Base-by-base conservation (phyloP, 345 rosid genomes). In the Lumnitzera racemosa region DNA sequence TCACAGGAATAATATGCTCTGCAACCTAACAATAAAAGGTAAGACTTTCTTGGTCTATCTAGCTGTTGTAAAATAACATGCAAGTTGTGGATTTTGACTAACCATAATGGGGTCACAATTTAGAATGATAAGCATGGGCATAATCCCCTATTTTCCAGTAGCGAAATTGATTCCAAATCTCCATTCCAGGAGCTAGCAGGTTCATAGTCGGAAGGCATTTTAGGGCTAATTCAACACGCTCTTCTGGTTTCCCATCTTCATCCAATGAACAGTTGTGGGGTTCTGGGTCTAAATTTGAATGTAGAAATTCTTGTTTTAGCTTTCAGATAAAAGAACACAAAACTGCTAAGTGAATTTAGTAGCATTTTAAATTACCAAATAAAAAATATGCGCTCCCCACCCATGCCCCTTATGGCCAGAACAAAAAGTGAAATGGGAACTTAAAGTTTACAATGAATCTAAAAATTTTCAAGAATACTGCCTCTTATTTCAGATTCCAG, bases 141-240 rank as follows among this genome's bases (percentile, higher is more conserved):
- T 76, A 90, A 74, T 90, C 97, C 31, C 96, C 92, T 70, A 90
- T 87, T 83, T 82, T 90, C 92, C 96, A 85, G 61, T 87, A 90
- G 55, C 83, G 78, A 51, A 87, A 90, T 14, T 74, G 36, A 56
- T 55, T n/a, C 49, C 3, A 62, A 54, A 57, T 74, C 78, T 13
- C 55, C 62, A 31, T 61, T 76, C 59, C 77, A 77, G 20, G 20
- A 20, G 60, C 47, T 77, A 62, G 87, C 69, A 57, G 87, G 81
- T 73, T 73, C 82, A 72, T 79, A 80, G 31, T 54, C 77, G 87
- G 87, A 75, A 90, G 92, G 76, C 87, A 90, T 67, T 71, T 80
- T 65, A 85, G 68, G 56, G 97, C 96, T 14, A 68, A 51, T 54
- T 85, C 87, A 53, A 83, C 76, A 58, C 87, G 77, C 4, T 79